phyloP scores from a whole-genome alignment of 306 rosid genomes.

The Acacia confusa region DNA sequence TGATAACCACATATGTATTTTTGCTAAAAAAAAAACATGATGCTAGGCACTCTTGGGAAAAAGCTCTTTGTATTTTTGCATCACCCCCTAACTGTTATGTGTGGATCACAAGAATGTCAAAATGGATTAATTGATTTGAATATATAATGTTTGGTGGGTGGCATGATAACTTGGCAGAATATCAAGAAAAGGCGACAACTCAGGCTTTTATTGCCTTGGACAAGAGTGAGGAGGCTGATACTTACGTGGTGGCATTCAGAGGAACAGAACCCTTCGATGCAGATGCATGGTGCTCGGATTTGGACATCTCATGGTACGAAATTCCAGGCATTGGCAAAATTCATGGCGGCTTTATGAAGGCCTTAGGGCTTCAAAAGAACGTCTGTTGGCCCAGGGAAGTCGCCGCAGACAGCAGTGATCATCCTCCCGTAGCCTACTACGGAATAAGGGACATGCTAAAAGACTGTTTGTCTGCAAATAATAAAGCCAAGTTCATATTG shows the following conservation, averaged over 20 bases:
- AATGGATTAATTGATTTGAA: background rate
- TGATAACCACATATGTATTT: too few relatives aligned
- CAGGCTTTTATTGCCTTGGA: constrained; percentile 59
- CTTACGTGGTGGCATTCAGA: constrained; percentile 70
- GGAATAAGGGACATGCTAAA: constrained; percentile 44
- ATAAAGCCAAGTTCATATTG: constrained; percentile 45
- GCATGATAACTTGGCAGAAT: constrained; percentile 40
- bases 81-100: too few relatives aligned
- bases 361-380: constrained; percentile 60
- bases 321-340: constrained; percentile 52
- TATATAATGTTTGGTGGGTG: background rate
- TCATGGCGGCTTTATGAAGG: constrained; percentile 85
- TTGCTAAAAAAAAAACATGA: too few relatives aligned
- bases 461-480: constrained; percentile 34
- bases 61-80: too few relatives aligned
- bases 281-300: constrained; percentile 78
- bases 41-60: too few relatives aligned
- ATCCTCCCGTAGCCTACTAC: constrained; percentile 55
- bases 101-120: background rate
- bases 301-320: constrained; percentile 81
- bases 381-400: constrained; percentile 58
- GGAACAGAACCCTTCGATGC: constrained; percentile 80
- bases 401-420: background rate
- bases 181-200: constrained; percentile 61
- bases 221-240: constrained; percentile 43